Evolutionary conservation across 1,284 basidiomycete species (phyloP), one percentile per base, ranked within the genome.

Genomic region (Crucibulum cyathiforme): DNA sequence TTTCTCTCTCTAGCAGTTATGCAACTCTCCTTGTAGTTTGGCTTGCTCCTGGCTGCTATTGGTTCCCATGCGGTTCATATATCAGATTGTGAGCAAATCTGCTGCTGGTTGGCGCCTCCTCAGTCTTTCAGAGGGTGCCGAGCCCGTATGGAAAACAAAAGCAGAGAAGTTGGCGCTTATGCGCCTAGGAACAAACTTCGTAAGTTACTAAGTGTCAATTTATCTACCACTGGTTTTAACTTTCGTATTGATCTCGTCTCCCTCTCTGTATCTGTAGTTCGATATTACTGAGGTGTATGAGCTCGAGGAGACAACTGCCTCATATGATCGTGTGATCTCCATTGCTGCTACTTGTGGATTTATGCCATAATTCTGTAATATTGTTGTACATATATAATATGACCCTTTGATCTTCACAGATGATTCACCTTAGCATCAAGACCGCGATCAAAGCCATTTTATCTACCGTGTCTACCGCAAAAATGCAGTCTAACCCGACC

Each of bases 231-330:
- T 24, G 24, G 24, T 36, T 43, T 36, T 13, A 15, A 47, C 51
- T 46, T 39, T 49, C 48, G n/a, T 43, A 53, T 39, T 19, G 24
- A 24, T 24, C 24, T 53, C 19, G 53, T 13, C 35, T 19, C 53
- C 31, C 17, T 52, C 17, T 31, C 8, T 59, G 10, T 45, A 80
- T 31, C 8, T 59, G 10, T 45, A 80, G 79, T 80, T 81, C 57
- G 80, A 80, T 63, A 74, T 86, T 38, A 84, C 84, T 1, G 85
- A 87, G 67, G 77, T 81, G 15, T 83, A 86, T 56, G 85, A 86
- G 71, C 71, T 81, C 45, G 75, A 83, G 66, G 76, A 77, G 57
- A 58, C 66, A 38, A 51, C 63, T 7, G 54, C 65, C 12, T 55
- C 24, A 4, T 2, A 58, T 9, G 53, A 57, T 9, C 68, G 59